A percentile compares a stretch with the other conserved stretches of the same genome.
Conservation (phyloP, 306 rosid species). For the Rosa rugosa region DNA sequence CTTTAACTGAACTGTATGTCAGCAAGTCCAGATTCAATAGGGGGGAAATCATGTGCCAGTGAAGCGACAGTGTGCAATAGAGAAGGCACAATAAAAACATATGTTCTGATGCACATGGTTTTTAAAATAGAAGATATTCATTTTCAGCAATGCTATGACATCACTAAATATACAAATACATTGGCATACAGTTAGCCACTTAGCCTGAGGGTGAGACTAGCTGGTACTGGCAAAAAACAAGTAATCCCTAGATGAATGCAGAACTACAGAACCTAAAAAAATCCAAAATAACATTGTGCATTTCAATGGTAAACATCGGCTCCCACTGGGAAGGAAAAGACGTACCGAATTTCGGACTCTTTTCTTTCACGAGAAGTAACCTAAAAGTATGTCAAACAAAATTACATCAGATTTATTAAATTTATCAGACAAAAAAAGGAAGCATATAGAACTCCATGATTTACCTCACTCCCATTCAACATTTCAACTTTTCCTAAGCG, state of each 20-base stretch:
- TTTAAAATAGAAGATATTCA: background rate
- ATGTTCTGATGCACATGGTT: background rate
- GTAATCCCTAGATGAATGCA: background rate
- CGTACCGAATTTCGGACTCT: constrained; percentile 91
- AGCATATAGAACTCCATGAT: constrained; percentile 19
- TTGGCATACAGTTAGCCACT: background rate
- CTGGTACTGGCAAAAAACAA: background rate
- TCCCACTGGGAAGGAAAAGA: constrained; percentile 18
- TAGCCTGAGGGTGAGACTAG: background rate
- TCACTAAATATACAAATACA: constrained; percentile 5
- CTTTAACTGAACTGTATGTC: background rate
- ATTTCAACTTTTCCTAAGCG: constrained; percentile 70
- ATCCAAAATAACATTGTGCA: background rate
- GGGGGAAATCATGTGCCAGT: background rate
- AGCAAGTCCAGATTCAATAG: background rate
- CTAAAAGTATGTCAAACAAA: constrained; percentile 42
- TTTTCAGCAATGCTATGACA: background rate
- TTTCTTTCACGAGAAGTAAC: constrained; percentile 82
- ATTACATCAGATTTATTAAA: constrained; percentile 18
- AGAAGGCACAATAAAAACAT: background rate
- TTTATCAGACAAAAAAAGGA: constrained; percentile 15
- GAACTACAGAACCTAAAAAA: background rate
- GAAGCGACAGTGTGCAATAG: background rate
- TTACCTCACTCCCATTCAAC: constrained; percentile 93
- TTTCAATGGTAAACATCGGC: background rate